Evolutionary conservation across 495 filamentous ascomycete genomes (phyloP), one percentile per base, ranked within the genome.

Genomic region (Lasiosphaeris hirsuta): DNA sequence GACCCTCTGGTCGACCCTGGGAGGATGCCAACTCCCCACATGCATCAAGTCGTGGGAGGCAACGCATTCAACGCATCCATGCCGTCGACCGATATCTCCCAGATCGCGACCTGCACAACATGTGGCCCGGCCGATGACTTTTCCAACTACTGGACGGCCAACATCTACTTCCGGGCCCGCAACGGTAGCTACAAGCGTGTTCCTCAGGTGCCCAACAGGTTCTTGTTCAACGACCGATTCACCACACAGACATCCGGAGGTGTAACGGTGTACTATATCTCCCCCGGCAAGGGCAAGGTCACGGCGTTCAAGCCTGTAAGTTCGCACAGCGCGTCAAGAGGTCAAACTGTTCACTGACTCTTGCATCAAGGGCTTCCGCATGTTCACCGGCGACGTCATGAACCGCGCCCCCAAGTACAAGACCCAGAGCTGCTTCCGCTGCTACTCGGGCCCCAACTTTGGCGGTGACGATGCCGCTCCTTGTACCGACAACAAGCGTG

Each of bases 101-200:
- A 53, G n/a, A 42, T 66, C 9, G 66, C 70, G 11, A 62, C 59
- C 3, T 73, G 70, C 57, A 73, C 70, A 3, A 73, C 70, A 10
- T 73, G 70, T 47, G 64, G 60, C 19, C 68, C 68, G 10, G 63
- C 65, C 57, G 68, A 73, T 1, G 70, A 73, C 57, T 68, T 73
- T 34, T 73, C 70, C 38, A 77, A 77, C 67, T 77, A 77, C 63
- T 77, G 74, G 74, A 75, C 74, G 2, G 72, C 74, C 18, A 70
- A 71, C 51, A 41, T 77, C 23, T 77, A 72, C 61, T 77, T 77
- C 63, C 62, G 63, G 55, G 68, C 71, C 1, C 54, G 64, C 11
- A 77, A 77, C 47, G 72, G 72, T 5, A 74, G 69, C 39, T 75
- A 72, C 60, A 74, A 70, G 59, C 64, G 74, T 13, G 72, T 77